phyloP scores from a whole-genome alignment of 164 flowering plant genomes.

The Pachysandra terminalis region DNA sequence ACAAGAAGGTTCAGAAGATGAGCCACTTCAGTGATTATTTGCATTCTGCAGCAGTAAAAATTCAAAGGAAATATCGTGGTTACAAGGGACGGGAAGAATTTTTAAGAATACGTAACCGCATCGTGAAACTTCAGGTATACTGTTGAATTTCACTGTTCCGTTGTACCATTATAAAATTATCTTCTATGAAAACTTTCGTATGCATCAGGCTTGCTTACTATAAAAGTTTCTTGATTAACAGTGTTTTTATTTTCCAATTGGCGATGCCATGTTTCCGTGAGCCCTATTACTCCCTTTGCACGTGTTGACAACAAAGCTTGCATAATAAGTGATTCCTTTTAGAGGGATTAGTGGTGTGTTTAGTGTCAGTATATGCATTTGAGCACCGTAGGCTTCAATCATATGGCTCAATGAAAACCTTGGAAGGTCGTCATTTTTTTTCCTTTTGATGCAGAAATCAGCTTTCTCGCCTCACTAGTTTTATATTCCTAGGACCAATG shows the following conservation, averaged over 20 bases:
- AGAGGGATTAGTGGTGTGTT: no score
- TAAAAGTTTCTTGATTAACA: background rate
- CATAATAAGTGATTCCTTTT: no score
- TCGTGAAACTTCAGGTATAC: constrained; percentile 72
- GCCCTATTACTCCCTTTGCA: background rate
- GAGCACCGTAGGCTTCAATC: no score
- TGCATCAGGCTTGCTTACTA: no score
- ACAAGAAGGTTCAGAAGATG: constrained; percentile 26
- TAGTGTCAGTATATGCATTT: no score
- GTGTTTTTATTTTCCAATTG: background rate
- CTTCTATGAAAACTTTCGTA: no score
- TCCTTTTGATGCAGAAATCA: no score
- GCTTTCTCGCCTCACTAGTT: background rate
- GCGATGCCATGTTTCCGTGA: background rate
- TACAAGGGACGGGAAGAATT: constrained; percentile 68
- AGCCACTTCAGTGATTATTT: constrained; percentile 45
- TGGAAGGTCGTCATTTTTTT: no score
- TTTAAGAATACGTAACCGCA: constrained; percentile 48
- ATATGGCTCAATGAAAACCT: no score
- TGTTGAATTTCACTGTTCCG: background rate
- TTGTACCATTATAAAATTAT: background rate
- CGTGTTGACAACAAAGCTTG: no score
- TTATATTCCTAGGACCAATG: no score
- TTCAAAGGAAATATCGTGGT: constrained; percentile 70
- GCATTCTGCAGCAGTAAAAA: constrained; percentile 56